Evolutionary conservation across 2,329 filamentous ascomycete species (phyloP).

Genomic region (Simplicillium sp.): DNA sequence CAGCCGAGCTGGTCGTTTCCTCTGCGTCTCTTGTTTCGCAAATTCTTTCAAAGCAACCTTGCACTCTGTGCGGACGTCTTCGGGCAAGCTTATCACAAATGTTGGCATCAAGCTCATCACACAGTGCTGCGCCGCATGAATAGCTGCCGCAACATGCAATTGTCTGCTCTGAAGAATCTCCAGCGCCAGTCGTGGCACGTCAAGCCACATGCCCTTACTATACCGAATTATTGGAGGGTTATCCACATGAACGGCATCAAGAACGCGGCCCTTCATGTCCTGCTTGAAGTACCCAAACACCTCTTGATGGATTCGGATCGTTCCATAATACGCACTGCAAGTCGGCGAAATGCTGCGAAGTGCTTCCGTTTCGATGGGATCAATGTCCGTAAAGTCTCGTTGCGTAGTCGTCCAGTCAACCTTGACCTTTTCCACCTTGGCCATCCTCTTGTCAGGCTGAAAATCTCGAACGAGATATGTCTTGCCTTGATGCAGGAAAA

Average conservation of each 20-base stretch:
- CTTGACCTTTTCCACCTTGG: constrained; percentile 78
- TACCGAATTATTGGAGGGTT: constrained; percentile 82
- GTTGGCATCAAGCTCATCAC: constrained; percentile 80
- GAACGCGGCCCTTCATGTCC: constrained; percentile 73
- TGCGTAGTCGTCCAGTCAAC: constrained; percentile 95
- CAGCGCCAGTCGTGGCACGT: constrained; percentile 71
- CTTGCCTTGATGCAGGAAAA: constrained; percentile 92
- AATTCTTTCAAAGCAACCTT: constrained; percentile 87
- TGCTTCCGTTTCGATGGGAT: constrained; percentile 84
- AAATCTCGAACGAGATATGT: constrained; percentile 91
- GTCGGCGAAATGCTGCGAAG: constrained; percentile 63
- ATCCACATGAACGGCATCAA: constrained; percentile 88
- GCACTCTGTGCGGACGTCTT: constrained; percentile 90
- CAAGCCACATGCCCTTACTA: constrained; percentile 91
- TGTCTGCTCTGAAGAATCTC: constrained; percentile 64
- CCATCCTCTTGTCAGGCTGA: constrained; percentile 67
- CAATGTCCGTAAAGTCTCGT: constrained; percentile 87
- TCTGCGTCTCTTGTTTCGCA: constrained; percentile 53
- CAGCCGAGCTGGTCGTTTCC: constrained; percentile 78
- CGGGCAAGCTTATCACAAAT: constrained; percentile 81
- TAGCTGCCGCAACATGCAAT: constrained; percentile 77
- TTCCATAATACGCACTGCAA: constrained; percentile 72
- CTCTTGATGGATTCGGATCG: constrained; percentile 75
- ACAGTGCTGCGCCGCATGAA: constrained; percentile 92
- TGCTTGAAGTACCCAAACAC: constrained; percentile 98